phyloP scores from a whole-genome alignment of 257 asterid species.

The Osmanthus fragrans region DNA sequence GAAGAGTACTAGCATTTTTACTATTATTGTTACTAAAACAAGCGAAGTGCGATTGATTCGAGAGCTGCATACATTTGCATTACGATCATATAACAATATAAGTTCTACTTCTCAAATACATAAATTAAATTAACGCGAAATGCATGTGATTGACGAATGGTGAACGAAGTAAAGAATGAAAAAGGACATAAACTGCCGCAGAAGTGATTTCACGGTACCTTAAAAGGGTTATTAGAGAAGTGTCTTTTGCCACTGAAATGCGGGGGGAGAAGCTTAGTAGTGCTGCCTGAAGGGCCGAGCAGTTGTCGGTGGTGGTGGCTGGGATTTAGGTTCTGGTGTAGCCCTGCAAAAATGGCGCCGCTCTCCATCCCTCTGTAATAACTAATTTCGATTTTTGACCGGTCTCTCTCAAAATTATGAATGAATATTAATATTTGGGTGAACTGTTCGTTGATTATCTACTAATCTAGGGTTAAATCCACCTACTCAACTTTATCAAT shows the following conservation, averaged over 20 bases:
- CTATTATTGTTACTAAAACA: slow-evolving; percentile 27
- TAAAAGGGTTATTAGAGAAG: slow-evolving; percentile 15
- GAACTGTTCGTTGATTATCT: no score
- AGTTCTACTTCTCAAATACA: not conserved
- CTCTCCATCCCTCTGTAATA: slow-evolving; percentile 18
- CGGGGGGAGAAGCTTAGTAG: slow-evolving; percentile 25
- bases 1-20: slow-evolving; percentile 33
- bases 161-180: not conserved
- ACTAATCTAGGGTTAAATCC: no score
- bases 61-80: slow-evolving; percentile 23
- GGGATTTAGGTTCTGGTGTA: slow-evolving; percentile 16
- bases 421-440: not conserved
- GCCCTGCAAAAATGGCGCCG: slow-evolving; percentile 30
- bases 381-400: not conserved
- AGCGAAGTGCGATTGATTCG: slow-evolving; percentile 33
- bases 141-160: not conserved
- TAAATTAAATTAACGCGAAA: not conserved
- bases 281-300: slow-evolving; percentile 16
- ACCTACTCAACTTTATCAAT: no score
- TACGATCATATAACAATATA: not conserved
- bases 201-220: slow-evolving; percentile 24
- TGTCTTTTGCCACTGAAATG: slow-evolving; percentile 15
- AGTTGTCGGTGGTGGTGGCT: slow-evolving; percentile 10
- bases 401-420: not conserved
- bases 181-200: no score